Evolutionary conservation across 23 red algal genomes (phyloP).

Genomic region (Gracilaria vermiculophylla): DNA sequence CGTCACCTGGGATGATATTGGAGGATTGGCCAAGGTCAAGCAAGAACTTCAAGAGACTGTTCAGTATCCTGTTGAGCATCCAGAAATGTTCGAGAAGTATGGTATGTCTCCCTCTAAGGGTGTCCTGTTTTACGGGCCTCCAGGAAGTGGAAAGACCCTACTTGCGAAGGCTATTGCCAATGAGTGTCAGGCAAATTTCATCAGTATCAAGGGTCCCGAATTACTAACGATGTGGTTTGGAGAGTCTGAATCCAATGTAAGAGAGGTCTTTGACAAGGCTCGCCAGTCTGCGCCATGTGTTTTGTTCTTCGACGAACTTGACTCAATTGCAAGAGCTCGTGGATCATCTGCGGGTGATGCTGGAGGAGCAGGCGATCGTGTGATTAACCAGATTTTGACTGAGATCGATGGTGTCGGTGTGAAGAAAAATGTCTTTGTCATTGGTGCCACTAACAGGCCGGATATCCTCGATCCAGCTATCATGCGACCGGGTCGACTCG

Average conservation of each 20-base stretch:
- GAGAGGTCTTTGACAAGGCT: slow-evolving; percentile 99
- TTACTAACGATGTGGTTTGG: slow-evolving; percentile 99
- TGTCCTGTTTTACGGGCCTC: slow-evolving; percentile 97
- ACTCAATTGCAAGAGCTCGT: slow-evolving; percentile 95
- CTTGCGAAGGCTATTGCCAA: slow-evolving; percentile 99
- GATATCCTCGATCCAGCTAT: slow-evolving; percentile 97
- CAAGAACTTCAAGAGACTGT: slow-evolving; percentile 98
- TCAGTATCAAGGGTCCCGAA: slow-evolving; percentile 98
- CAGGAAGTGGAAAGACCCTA: slow-evolving; percentile 96
- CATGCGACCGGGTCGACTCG: slow-evolving; percentile 95
- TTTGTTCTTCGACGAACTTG: slow-evolving; percentile 99
- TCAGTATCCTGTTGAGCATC: slow-evolving; percentile 98
- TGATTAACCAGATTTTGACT: slow-evolving; percentile 99
- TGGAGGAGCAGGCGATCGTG: slow-evolving; percentile 95
- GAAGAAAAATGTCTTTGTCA: slow-evolving; percentile 98
- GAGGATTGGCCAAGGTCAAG: slow-evolving; percentile 97
- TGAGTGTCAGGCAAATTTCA: slow-evolving; percentile 99
- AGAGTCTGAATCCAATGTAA: slow-evolving; percentile 92
- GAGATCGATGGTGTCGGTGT: slow-evolving; percentile 99
- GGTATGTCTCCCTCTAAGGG: slow-evolving; percentile 93
- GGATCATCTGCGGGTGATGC: slow-evolving; percentile 95
- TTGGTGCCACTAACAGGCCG: slow-evolving; percentile 98
- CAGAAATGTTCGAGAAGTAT: slow-evolving; percentile 98
- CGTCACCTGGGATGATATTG: slow-evolving; percentile 99
- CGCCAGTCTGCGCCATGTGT: slow-evolving; percentile 97